phyloP scores from a whole-genome alignment of 2,329 filamentous ascomycete species.

The Penicillium psychrosexuale region DNA sequence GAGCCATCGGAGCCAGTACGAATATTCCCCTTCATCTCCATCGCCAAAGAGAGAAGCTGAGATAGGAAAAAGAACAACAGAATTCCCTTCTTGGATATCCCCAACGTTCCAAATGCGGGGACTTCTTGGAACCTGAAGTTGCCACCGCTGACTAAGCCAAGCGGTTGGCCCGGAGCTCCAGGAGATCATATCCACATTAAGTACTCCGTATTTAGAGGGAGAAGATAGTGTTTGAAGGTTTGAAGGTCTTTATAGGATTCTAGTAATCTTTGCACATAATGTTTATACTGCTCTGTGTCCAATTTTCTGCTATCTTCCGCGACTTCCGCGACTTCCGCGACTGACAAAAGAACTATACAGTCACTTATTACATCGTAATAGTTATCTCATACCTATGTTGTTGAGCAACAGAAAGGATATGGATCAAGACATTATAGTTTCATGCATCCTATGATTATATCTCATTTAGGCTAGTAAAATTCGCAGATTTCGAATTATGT shows the following conservation, averaged over 20 bases:
- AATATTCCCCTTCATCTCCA: constrained; percentile 15
- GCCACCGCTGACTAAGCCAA: constrained; percentile 1
- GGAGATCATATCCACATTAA: background rate
- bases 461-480: background rate
- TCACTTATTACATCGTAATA: background rate
- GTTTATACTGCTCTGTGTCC: background rate
- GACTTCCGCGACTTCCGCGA: too few relatives aligned
- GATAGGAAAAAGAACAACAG: constrained; percentile 7
- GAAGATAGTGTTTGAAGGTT: background rate
- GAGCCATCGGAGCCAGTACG: constrained; percentile 2
- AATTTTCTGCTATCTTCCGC: background rate
- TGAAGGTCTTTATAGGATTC: background rate
- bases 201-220: too few relatives aligned
- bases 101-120: too few relatives aligned
- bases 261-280: background rate
- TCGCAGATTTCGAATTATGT: background rate
- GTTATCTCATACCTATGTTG: background rate
- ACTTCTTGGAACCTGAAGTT: background rate
- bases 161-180: too few relatives aligned
- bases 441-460: background rate
- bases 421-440: background rate
- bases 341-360: background rate
- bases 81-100: constrained; percentile 3
- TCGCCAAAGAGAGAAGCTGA: background rate
- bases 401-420: background rate